These are phyloP conservation scores for Scytalidium sp. DNA, from an alignment of 2,329 filamentous ascomycete species.

Conservation along the genomic window DNA sequence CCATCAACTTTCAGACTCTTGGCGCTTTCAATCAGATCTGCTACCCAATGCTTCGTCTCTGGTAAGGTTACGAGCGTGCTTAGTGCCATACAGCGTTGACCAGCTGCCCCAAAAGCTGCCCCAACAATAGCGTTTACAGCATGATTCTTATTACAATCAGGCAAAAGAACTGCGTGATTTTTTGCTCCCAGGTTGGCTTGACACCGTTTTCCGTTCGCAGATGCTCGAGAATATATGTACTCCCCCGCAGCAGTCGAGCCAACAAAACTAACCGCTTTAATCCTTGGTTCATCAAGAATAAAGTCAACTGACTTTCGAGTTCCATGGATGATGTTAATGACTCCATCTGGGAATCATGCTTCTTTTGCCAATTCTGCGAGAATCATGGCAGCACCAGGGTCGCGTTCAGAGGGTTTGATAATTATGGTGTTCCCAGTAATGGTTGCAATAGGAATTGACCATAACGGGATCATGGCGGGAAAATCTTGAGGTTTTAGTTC, in stretches of 20 bases:
- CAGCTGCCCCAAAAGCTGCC: conserved; percentile 78
- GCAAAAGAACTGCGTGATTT: conserved; percentile 78
- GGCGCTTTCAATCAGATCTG: conserved; percentile 70
- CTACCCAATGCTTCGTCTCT: conserved; percentile 75
- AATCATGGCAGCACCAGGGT: conserved; percentile 79
- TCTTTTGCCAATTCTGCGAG: conserved; percentile 74
- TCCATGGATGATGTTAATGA: conserved; percentile 77
- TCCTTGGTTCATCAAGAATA: conserved; percentile 74
- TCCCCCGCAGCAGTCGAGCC: conserved; percentile 81
- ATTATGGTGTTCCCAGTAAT: conserved; percentile 79
- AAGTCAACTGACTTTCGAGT: conserved; percentile 76
- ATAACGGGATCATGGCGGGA: conserved; percentile 82
- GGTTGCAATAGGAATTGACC: conserved; percentile 78
- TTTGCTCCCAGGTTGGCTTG: conserved; percentile 83
- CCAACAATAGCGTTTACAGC: conserved; percentile 77
- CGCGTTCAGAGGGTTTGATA: conserved; percentile 78
- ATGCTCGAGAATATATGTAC: conserved; percentile 74
- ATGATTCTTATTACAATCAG: conserved; percentile 84
- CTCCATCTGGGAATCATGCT: conserved; percentile 75
- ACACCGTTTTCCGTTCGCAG: conserved; percentile 78
- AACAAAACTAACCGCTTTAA: conserved; percentile 81
- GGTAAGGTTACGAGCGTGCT: conserved; percentile 79
- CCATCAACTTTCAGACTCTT: conserved; percentile 69
- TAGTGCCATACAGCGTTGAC: conserved; percentile 80
- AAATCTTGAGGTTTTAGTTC: conserved; percentile 59